Percentiles rank a stretch among this genome's conserved stretches.
phyloP scores from a whole-genome alignment of 2,329 filamentous ascomycete genomes.

The Alternaria arbusti region DNA sequence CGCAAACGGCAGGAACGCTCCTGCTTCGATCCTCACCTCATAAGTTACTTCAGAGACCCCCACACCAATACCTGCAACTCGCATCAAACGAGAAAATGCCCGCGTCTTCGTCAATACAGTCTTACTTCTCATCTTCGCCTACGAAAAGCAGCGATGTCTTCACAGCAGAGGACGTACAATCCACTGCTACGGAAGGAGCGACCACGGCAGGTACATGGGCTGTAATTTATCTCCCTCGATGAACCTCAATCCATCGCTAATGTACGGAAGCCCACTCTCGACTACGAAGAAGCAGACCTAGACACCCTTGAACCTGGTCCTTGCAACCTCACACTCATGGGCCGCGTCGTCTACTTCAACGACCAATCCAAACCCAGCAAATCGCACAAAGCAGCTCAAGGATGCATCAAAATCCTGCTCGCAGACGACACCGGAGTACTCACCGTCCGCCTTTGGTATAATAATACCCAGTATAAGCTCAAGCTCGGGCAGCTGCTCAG shows the following conservation, averaged over 20 bases:
- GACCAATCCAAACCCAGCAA: conserved; percentile 53
- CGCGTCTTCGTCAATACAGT: conserved; percentile 52
- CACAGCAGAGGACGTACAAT: conserved; percentile 55
- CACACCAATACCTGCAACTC: no score
- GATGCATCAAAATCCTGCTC: conserved; percentile 62
- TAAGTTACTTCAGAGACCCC: background rate
- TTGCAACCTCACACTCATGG: conserved; percentile 58
- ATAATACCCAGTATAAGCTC: conserved; percentile 50
- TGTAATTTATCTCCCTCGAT: conserved; percentile 1
- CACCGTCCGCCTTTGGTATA: conserved; percentile 63
- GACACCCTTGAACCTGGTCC: conserved; percentile 58
- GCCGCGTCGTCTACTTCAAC: conserved; percentile 63
- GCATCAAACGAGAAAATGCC: conserved; percentile 35
- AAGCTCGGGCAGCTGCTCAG: conserved; percentile 62
- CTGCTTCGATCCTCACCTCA: background rate
- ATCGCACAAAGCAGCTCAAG: conserved; percentile 54
- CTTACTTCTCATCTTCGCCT: conserved; percentile 47
- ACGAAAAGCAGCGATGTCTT: conserved; percentile 59
- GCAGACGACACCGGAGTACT: conserved; percentile 63
- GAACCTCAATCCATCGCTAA: conserved; percentile 4
- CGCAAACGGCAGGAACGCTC: background rate
- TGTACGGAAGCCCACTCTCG: conserved; percentile 51
- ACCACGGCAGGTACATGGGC: conserved; percentile 31
- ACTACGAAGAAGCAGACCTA: conserved; percentile 59
- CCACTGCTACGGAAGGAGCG: conserved; percentile 36